Conservation (phyloP, 2,329 filamentous ascomycete species). For the Setomelanomma holmii region DNA sequence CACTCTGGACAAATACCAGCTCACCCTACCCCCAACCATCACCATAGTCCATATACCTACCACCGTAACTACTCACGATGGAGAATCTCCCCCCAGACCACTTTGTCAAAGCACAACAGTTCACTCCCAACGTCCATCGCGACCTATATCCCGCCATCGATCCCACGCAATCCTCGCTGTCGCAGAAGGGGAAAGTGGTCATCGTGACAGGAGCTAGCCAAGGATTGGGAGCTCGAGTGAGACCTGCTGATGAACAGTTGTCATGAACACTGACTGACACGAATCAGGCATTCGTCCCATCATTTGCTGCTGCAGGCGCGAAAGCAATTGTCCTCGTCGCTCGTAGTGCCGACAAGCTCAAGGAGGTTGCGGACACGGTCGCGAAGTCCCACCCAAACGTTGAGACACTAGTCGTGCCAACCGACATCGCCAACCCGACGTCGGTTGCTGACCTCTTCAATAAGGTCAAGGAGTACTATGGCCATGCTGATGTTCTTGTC, state of each 20-base stretch:
- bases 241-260: background rate
- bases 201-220: conserved; percentile 54
- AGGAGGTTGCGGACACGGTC: conserved; percentile 30
- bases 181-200: conserved; percentile 47
- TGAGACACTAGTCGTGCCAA: conserved; percentile 36
- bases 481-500: conserved; percentile 31
- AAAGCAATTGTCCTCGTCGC: conserved; percentile 48
- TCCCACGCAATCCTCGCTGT: conserved; percentile 39
- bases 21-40: background rate
- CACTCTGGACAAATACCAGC: background rate
- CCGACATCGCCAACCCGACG: conserved; percentile 38
- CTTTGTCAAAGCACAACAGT: conserved; percentile 22
- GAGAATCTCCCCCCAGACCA: conserved; percentile 23
- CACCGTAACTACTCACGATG: conserved; percentile 1
- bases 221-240: conserved; percentile 45
- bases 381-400: conserved; percentile 37
- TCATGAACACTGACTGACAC: background rate
- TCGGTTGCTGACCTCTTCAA: conserved; percentile 29
- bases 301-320: conserved; percentile 46
- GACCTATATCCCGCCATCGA: conserved; percentile 52
- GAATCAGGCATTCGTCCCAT: conserved; percentile 37
- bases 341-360: conserved; percentile 35
- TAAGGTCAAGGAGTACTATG: conserved; percentile 26
- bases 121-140: conserved; percentile 33
- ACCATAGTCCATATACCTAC: background rate